Base-by-base conservation (phyloP, 345 rosid genomes). In the Ceriops decandra region DNA sequence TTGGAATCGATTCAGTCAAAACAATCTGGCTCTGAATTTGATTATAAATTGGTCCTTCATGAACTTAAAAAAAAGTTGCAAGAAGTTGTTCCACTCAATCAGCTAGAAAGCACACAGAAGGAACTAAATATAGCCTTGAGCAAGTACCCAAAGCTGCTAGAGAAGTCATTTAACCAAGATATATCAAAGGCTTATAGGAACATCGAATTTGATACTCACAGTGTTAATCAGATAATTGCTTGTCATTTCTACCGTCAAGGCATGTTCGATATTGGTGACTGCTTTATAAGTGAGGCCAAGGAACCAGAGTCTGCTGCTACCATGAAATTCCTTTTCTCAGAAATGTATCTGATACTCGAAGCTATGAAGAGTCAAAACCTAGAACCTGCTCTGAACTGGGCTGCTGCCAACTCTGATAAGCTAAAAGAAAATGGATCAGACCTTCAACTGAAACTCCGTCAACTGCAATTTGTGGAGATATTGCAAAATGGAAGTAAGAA, bases 201-300 rank as follows among this genome's bases (percentile, higher is more conserved):
- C 67, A 65, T 80, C 10, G 90, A 86, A 27, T 90, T 90, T 46
- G 91, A 90, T 67, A 69, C 75, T 0, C 78, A 72, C 67, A 76
- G 79, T 5, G 77, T 90, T 49, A 85, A 82, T 79, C 88, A 90
- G 80, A 80, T 88, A 21, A 83, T 90, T 70, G 90, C 90, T 0
- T 76, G 77, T 63, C 90, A 86, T 68, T 86, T 88, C 70, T 86
- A 86, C 75, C 82, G 90, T 49, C 86, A 81, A 62, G 96, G 93
- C 28, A 70, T 87, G 68, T 88, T 88, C 11, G 87, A 84, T 6
- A 51, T 88, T 0, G 93, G 91, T 47, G 96, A 90, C 71, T 86
- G 82, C 74, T 86, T 90, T 49, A 57, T 85, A 35, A 74, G 64
- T 10, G 93, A 88, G 67, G 76, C 84, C 30, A 78, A 72, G 36